phyloP scores from a whole-genome alignment of 139 green algal species.

The Ulvella scutata region DNA sequence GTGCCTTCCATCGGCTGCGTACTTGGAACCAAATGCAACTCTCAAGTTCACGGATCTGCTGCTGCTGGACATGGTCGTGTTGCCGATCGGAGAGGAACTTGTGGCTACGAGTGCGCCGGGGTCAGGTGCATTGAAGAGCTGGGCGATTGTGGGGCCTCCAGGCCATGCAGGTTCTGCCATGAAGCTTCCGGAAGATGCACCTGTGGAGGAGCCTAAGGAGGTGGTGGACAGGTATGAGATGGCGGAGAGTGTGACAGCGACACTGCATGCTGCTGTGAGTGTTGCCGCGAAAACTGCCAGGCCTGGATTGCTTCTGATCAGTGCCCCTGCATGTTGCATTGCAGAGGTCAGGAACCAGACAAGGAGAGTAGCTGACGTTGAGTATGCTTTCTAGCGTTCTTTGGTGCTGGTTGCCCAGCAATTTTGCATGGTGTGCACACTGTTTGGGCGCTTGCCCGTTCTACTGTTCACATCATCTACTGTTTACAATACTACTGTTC shows the following conservation, averaged over 20 bases:
- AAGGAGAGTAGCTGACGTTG: too few species aligned
- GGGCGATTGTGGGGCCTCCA: not conserved
- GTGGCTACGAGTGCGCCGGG: not conserved
- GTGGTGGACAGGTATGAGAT: slow-evolving; percentile 1
- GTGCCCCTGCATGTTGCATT: not conserved
- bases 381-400: too few species aligned
- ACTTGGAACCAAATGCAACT: not conserved
- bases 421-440: too few species aligned
- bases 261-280: not conserved
- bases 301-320: not conserved
- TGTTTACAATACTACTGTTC: too few species aligned
- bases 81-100: not conserved
- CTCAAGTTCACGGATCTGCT: not conserved
- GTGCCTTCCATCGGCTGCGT: not conserved
- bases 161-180: not conserved
- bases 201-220: not conserved
- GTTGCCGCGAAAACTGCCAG: not conserved
- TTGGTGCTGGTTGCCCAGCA: too few species aligned
- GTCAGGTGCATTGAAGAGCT: not conserved
- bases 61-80: not conserved
- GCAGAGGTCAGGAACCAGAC: too few species aligned
- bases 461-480: too few species aligned
- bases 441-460: too few species aligned
- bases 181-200: not conserved
- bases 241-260: not conserved